These are phyloP conservation scores for Claviceps monticola DNA, from an alignment of 2,329 filamentous ascomycete genomes.

Conservation along the genomic window DNA sequence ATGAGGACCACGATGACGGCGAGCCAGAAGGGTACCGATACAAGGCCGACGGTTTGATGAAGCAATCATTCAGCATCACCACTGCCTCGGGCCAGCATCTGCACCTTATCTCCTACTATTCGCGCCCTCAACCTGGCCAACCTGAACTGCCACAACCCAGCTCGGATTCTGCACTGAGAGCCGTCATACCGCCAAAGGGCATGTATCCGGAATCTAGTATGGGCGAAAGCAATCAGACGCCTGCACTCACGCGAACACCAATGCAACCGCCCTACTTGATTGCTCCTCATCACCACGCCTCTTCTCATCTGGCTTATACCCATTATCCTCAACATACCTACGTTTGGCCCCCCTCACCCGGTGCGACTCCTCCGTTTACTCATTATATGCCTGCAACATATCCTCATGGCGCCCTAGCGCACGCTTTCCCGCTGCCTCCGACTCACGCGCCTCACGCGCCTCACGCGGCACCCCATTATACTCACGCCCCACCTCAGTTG, in stretches of 20 bases:
- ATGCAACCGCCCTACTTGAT: slow-evolving; percentile 36
- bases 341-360: slow-evolving; percentile 42
- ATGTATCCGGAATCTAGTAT: slow-evolving; percentile 96
- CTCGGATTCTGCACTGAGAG: slow-evolving; percentile 62
- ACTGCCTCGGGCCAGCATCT: slow-evolving; percentile 80
- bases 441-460: slow-evolving; percentile 15
- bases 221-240: slow-evolving; percentile 68
- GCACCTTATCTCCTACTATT: slow-evolving; percentile 95
- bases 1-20: slow-evolving; percentile 72
- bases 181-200: slow-evolving; percentile 78
- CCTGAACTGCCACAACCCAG: slow-evolving; percentile 69
- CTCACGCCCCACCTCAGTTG: slow-evolving; percentile 5
- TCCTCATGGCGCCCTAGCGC: slow-evolving; percentile 16
- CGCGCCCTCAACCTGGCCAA: slow-evolving; percentile 59
- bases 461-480: slow-evolving; percentile 18
- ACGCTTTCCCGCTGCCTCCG: slow-evolving; percentile 9
- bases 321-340: slow-evolving; percentile 32
- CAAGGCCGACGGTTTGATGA: slow-evolving; percentile 95
- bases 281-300: slow-evolving; percentile 19
- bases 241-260: slow-evolving; percentile 65
- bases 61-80: slow-evolving; percentile 98
- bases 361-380: slow-evolving; percentile 38
- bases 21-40: slow-evolving; percentile 87
- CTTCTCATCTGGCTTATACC: slow-evolving; percentile 19
- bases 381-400: slow-evolving; percentile 29